A percentile compares a stretch with the other conserved stretches of the same genome.
phyloP scores from a whole-genome alignment of 371 early-diverging fungal genomes.

The Astathelohania contejeani region DNA sequence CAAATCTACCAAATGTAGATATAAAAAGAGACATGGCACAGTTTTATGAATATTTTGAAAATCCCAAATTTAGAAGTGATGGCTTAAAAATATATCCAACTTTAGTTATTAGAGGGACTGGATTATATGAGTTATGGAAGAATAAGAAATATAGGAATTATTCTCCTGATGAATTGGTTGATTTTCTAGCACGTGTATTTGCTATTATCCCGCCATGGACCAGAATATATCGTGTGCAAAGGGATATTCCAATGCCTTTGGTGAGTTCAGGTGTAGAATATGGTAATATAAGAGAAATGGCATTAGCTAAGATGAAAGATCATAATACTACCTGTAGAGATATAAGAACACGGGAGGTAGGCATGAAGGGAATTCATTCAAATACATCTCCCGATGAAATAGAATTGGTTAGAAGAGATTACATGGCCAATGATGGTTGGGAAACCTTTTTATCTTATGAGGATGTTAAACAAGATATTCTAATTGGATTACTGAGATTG shows the following conservation, averaged over 20 bases:
- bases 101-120: slow-evolving; percentile 95
- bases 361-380: slow-evolving; percentile 91
- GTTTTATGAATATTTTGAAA: slow-evolving; percentile 93
- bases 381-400: slow-evolving; percentile 72
- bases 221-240: slow-evolving; percentile 93
- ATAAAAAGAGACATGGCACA: slow-evolving; percentile 97
- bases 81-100: slow-evolving; percentile 98
- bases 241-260: slow-evolving; percentile 99
- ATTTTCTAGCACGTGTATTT: slow-evolving; percentile 83
- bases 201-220: slow-evolving; percentile 98
- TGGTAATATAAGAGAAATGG: slow-evolving; percentile 91
- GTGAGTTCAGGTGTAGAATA: slow-evolving; percentile 97
- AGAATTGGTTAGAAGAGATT: slow-evolving; percentile 90
- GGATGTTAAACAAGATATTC: slow-evolving; percentile 86
- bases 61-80: slow-evolving; percentile 91
- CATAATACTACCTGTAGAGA: slow-evolving; percentile 87
- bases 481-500: slow-evolving; percentile 83
- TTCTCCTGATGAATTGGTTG: slow-evolving; percentile 86
- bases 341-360: slow-evolving; percentile 95
- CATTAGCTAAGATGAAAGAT: slow-evolving; percentile 86
- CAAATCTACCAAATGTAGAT: slow-evolving; percentile 97
- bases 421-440: slow-evolving; percentile 96
- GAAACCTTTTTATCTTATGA: slow-evolving; percentile 98
- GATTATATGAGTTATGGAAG: slow-evolving; percentile 95
- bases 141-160: slow-evolving; percentile 93